Percentiles rank a stretch among this genome's conserved stretches.
These are phyloP conservation scores for Metarhizium brunneum DNA, from an alignment of 2,329 filamentous ascomycete species.

Conservation along the genomic window DNA sequence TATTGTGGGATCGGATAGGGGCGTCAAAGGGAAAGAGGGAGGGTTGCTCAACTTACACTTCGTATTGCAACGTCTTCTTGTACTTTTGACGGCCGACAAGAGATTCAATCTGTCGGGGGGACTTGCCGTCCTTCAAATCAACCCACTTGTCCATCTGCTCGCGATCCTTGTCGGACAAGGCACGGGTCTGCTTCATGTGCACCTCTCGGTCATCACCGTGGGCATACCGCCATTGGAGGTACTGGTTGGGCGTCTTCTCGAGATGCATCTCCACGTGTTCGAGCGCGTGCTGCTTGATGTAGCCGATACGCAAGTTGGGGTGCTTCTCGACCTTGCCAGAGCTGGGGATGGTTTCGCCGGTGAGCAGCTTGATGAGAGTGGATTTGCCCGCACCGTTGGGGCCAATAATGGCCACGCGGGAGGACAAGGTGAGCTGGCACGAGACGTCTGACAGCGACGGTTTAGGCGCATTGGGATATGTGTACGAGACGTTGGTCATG, in stretches of 20 bases:
- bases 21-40: too few species aligned
- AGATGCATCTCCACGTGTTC: conserved; percentile 99
- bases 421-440: conserved; percentile 81
- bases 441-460: conserved; percentile 81
- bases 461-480: conserved; percentile 84
- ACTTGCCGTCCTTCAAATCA: conserved; percentile 75
- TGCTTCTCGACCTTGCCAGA: conserved; percentile 91
- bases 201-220: conserved; percentile 97
- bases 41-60: conserved; percentile 54
- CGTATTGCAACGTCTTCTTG: conserved; percentile 99
- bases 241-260: conserved; percentile 98
- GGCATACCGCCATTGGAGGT: conserved; percentile 96
- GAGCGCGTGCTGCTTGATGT: conserved; percentile 98
- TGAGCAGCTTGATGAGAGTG: conserved; percentile 94
- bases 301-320: conserved; percentile 95
- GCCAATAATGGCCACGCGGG: conserved; percentile 90
- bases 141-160: conserved; percentile 87
- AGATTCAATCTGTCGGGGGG: conserved; percentile 68
- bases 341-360: conserved; percentile 80
- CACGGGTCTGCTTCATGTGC: conserved; percentile 92
- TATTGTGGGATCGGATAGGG: background rate
- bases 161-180: conserved; percentile 75
- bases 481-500: conserved; percentile 85
- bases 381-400: conserved; percentile 98
- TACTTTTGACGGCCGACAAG: conserved; percentile 95